Evolutionary conservation across 805 yeast genomes (phyloP), one percentile per base, ranked within the genome.

Genomic region (Wickerhamomyces queroliae): DNA sequence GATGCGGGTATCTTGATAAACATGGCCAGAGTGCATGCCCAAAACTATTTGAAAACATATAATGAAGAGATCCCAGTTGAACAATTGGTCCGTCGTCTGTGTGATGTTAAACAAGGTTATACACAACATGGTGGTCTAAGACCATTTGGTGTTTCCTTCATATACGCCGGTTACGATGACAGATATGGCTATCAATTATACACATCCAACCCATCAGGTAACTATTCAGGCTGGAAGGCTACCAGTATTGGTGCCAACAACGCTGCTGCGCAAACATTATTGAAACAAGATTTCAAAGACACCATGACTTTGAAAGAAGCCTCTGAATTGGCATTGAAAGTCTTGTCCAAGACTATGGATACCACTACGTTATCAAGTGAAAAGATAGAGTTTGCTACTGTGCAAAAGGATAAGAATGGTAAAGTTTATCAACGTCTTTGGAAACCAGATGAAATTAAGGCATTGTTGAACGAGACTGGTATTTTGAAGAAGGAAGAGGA

Each of bases 81-180:
- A 62, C 72, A 81, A 40, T 76, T 93, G 48, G 96, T 93, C 48
- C 86, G 87, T 58, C 74, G 83, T 47, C 72, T 93, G 47, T 89
- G 97, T 67, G 95, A 93, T 64, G 76, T 87, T 46, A 93, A 93
- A 64, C 99, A 93, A 62, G 96, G 98, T 10, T 93, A 93, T 63
- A 93, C 99, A 7, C 99, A 93, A 64, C 95, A 86, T 59, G 99
- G 99, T 59, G 99, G 99, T 27, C 74, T 93, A 56, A 83, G 99
- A 64, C 99, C 99, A 17, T 93, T 89, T 61, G 99, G 99, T 56
- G 99, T 93, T 30, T 84, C 95, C 38, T 90, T 93, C 64, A 76
- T 93, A 44, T 93, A 86, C 58, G 99, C 98, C 6, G 99, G 99
- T 7, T 83, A 81, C 57, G 99, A 93, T 61, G 91, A 88, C 39